Percentiles rank a stretch among this genome's conserved stretches.
Evolutionary conservation across 2,329 filamentous ascomycete genomes (phyloP).

Genomic region (Polychaeton citri): DNA sequence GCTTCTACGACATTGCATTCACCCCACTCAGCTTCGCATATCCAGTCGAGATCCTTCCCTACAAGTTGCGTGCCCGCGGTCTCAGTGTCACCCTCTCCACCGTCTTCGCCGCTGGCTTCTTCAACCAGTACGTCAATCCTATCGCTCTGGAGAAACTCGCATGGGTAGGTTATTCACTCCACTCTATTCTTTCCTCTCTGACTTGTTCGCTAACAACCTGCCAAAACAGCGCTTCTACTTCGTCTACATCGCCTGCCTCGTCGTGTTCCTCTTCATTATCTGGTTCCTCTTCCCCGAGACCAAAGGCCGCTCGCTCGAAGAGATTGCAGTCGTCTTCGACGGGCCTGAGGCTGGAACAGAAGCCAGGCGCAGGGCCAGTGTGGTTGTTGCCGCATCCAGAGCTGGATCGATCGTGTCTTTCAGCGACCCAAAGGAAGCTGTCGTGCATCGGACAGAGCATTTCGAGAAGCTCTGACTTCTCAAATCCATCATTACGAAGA

Average conservation of each 20-base stretch:
- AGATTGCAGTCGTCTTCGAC: conserved; percentile 27
- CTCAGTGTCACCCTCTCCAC: conserved; percentile 6
- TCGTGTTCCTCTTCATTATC: conserved; percentile 35
- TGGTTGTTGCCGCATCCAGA: background rate
- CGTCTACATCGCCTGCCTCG: conserved; percentile 38
- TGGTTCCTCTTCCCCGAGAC: conserved; percentile 37
- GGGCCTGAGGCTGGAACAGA: conserved; percentile 5
- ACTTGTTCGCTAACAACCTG: background rate
- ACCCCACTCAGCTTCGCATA: conserved; percentile 3
- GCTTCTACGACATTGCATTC: conserved; percentile 33
- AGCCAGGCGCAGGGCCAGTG: background rate
- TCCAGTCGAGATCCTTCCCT: conserved; percentile 5
- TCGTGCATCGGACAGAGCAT: background rate
- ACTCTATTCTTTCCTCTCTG: conserved; percentile 18
- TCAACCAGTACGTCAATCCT: conserved; percentile 30
- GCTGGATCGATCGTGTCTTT: background rate
- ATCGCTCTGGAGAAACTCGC: conserved; percentile 25
- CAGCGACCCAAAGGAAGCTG: background rate
- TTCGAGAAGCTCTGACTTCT: background rate
- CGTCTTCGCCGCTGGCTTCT: conserved; percentile 4
- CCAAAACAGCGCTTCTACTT: conserved; percentile 42
- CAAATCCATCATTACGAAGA: too few species aligned
- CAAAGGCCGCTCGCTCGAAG: conserved; percentile 19
- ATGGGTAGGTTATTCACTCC: conserved; percentile 34
- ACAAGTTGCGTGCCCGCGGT: conserved; percentile 4